These are phyloP conservation scores for Dryas alaskensis DNA, from an alignment of 306 rosid species.

Conservation along the genomic window DNA sequence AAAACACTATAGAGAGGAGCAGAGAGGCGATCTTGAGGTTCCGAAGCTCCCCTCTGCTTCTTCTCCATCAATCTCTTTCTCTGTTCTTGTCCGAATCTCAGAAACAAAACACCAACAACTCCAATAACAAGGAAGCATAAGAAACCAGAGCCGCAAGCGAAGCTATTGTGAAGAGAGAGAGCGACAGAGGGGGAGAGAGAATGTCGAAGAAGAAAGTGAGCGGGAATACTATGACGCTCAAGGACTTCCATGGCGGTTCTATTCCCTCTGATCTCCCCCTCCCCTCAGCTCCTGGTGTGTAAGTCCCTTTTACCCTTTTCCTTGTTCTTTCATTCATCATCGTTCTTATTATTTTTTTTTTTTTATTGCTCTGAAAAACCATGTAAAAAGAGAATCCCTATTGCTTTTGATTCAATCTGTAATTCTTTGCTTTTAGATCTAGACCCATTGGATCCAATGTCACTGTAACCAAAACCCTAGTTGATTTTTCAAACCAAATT, in stretches of 20 bases:
- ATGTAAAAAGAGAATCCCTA: neutral
- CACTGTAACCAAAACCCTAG: slow-evolving; percentile 16
- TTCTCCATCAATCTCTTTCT: slow-evolving; percentile 9
- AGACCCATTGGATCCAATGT: slow-evolving; percentile 24
- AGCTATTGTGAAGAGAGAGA: neutral
- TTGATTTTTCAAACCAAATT: neutral
- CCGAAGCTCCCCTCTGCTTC: slow-evolving; percentile 9
- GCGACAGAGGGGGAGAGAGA: slow-evolving; percentile 6
- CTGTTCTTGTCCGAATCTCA: neutral
- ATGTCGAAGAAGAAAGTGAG: slow-evolving; percentile 98
- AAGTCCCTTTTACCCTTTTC: slow-evolving; percentile 38
- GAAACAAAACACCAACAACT: neutral
- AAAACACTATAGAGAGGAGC: neutral
- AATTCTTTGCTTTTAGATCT: neutral
- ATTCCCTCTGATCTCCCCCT: slow-evolving; percentile 96
- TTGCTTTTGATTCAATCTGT: neutral
- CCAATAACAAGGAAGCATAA: neutral
- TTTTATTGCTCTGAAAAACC: neutral
- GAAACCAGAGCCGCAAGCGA: neutral
- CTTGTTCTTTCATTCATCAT: neutral
- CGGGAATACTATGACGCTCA: slow-evolving; percentile 94
- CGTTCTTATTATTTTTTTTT: too few relatives aligned
- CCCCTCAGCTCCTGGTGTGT: slow-evolving; percentile 98
- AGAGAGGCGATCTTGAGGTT: slow-evolving; percentile 1
- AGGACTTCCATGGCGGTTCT: slow-evolving; percentile 97